These are phyloP conservation scores for Zymoseptoria brevis DNA, from an alignment of 2,329 filamentous ascomycete genomes.

Conservation along the genomic window DNA sequence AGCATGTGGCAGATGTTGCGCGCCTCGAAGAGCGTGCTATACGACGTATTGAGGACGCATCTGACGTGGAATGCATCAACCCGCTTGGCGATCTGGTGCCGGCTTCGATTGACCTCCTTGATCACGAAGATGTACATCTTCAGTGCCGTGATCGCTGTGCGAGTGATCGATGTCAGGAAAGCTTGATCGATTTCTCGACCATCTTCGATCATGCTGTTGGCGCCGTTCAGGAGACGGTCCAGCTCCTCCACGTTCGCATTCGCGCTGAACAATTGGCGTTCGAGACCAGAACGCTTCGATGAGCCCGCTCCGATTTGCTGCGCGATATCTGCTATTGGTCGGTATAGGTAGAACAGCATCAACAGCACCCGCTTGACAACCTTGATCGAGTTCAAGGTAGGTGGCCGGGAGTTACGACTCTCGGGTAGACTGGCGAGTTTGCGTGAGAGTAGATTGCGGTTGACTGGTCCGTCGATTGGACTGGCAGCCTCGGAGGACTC, in stretches of 20 bases:
- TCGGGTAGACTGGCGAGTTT: slow-evolving; percentile 22
- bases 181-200: slow-evolving; percentile 37
- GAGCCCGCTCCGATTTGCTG: slow-evolving; percentile 41
- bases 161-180: slow-evolving; percentile 32
- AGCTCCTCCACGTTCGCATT: slow-evolving; percentile 50
- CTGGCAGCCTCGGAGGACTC: slow-evolving; percentile 28
- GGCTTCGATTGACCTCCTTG: slow-evolving; percentile 41
- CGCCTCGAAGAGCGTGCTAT: slow-evolving; percentile 50
- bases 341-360: slow-evolving; percentile 23
- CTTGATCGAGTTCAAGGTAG: slow-evolving; percentile 17
- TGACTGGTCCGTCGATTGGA: slow-evolving; percentile 22
- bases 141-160: slow-evolving; percentile 43
- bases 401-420: slow-evolving; percentile 20
- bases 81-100: slow-evolving; percentile 46
- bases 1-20: slow-evolving; percentile 51
- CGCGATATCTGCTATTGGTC: slow-evolving; percentile 20
- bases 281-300: slow-evolving; percentile 40
- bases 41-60: slow-evolving; percentile 51
- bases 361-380: slow-evolving; percentile 24
- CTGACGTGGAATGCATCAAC: slow-evolving; percentile 51
- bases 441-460: slow-evolving; percentile 15
- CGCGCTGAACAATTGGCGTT: slow-evolving; percentile 50
- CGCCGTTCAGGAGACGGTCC: slow-evolving; percentile 37
- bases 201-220: slow-evolving; percentile 43
- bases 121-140: slow-evolving; percentile 43